Percentiles rank a stretch among this genome's conserved stretches.
These are phyloP conservation scores for Blastocystis sp. DNA, from an alignment of 352 stramenopile genomes.

Conservation along the genomic window DNA sequence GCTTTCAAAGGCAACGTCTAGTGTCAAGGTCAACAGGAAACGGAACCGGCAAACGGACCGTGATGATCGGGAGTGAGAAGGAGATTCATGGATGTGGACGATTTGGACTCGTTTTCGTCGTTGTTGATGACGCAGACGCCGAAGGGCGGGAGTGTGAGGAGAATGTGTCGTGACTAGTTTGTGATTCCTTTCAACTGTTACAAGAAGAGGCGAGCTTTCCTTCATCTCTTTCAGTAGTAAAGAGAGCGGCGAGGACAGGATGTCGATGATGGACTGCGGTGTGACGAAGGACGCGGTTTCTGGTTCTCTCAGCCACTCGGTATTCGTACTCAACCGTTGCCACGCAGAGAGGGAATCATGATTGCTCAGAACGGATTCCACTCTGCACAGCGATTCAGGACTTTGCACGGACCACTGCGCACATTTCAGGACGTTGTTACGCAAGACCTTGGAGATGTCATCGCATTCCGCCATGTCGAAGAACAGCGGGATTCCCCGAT, in stretches of 20 bases:
- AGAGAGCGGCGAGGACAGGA: not conserved
- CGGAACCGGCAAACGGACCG: not conserved
- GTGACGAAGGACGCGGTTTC: not conserved
- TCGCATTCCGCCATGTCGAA: not conserved
- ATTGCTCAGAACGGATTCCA: not conserved
- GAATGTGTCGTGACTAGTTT: not conserved
- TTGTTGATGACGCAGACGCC: not conserved
- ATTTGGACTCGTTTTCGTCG: too few species aligned
- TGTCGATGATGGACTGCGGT: not conserved
- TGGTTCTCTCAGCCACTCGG: not conserved
- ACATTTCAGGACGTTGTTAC: not conserved
- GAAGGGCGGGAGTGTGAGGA: not conserved
- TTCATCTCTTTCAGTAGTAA: not conserved
- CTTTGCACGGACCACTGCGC: slow-evolving; percentile 13
- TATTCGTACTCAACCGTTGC: not conserved
- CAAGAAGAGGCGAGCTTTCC: not conserved
- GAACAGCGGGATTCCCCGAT: slow-evolving; percentile 21
- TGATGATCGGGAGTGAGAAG: not conserved
- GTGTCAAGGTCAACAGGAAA: not conserved
- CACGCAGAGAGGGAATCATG: not conserved
- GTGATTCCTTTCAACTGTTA: too few species aligned
- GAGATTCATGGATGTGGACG: not conserved
- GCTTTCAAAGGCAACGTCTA: slow-evolving; percentile 42
- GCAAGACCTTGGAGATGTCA: not conserved
- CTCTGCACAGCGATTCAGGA: not conserved